Evolutionary conservation across 495 filamentous ascomycete species (phyloP).

Genomic region (Hyaloscypha variabilis): DNA sequence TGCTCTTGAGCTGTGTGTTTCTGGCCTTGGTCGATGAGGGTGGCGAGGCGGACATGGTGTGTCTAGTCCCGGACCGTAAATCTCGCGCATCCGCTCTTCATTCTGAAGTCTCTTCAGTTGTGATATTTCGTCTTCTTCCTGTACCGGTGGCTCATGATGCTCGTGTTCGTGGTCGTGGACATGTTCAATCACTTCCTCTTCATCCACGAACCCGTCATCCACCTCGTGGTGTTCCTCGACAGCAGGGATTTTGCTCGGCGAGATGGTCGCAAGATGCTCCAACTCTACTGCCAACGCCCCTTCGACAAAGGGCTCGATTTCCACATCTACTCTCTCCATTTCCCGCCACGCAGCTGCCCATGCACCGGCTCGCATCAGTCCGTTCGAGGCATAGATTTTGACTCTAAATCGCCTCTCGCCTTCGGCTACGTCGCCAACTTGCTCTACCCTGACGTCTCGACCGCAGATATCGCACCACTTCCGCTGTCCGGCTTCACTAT

Average conservation of each 20-base stretch:
- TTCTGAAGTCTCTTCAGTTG: conserved; percentile 42
- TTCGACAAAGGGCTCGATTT: conserved; percentile 70
- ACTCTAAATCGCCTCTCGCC: conserved; percentile 71
- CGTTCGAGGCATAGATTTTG: conserved; percentile 90
- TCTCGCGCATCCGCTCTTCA: conserved; percentile 53
- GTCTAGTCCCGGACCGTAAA: conserved; percentile 39
- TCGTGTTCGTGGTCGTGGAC: conserved; percentile 8
- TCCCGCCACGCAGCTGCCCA: conserved; percentile 95
- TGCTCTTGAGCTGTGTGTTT: conserved; percentile 17
- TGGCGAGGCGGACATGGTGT: background rate
- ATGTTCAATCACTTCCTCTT: conserved; percentile 18
- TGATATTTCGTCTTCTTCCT: conserved; percentile 31
- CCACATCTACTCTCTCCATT: conserved; percentile 96
- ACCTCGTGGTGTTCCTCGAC: conserved; percentile 8
- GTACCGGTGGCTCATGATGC: conserved; percentile 26
- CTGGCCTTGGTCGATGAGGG: background rate
- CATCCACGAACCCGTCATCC: conserved; percentile 38
- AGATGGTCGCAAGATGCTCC: conserved; percentile 41
- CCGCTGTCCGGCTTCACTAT: conserved; percentile 42
- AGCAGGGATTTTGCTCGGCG: conserved; percentile 30
- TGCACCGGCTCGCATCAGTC: conserved; percentile 86
- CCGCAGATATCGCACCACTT: conserved; percentile 65
- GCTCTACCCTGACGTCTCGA: conserved; percentile 47
- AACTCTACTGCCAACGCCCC: conserved; percentile 43
- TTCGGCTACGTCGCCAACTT: conserved; percentile 23